Conservation (phyloP, 495 filamentous ascomycete genomes). For the Achaetomiella virescens region DNA sequence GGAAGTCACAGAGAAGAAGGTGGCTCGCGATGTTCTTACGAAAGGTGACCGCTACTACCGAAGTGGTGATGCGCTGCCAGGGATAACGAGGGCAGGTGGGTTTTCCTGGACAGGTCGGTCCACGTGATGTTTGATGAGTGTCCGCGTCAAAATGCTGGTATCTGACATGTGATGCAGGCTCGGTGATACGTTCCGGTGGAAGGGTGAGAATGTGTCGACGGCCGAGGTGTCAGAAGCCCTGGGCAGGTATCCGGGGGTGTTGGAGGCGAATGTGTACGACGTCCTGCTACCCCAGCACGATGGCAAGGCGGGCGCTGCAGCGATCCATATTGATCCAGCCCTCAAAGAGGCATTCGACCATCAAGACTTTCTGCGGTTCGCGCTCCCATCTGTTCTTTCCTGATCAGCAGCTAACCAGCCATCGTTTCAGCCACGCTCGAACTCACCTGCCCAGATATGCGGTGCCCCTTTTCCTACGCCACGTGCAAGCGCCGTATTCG, state of each 20-base stretch:
- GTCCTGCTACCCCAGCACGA: slow-evolving; percentile 65
- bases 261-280: slow-evolving; percentile 76
- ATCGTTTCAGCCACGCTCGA: slow-evolving; percentile 39
- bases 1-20: slow-evolving; percentile 62
- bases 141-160: no score
- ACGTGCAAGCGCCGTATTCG: slow-evolving; percentile 52
- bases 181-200: slow-evolving; percentile 80
- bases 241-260: slow-evolving; percentile 57
- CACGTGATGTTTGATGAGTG: no score
- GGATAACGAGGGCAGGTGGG: slow-evolving; percentile 65
- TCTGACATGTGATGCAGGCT: no score
- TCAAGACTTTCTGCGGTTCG: slow-evolving; percentile 44
- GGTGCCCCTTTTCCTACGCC: slow-evolving; percentile 66
- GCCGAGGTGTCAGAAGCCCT: slow-evolving; percentile 67
- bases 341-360: slow-evolving; percentile 45
- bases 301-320: slow-evolving; percentile 65
- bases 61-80: slow-evolving; percentile 66
- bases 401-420: neutral
- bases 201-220: slow-evolving; percentile 76
- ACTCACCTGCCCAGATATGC: slow-evolving; percentile 64
- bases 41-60: slow-evolving; percentile 74
- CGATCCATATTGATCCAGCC: slow-evolving; percentile 43
- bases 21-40: slow-evolving; percentile 60
- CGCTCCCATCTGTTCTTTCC: neutral
- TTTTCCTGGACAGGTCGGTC: slow-evolving; percentile 58